A percentile compares a stretch with the other conserved stretches of the same genome.
Evolutionary conservation across 1,284 basidiomycete species (phyloP).

Genomic region (Xerocomus nothofagi): DNA sequence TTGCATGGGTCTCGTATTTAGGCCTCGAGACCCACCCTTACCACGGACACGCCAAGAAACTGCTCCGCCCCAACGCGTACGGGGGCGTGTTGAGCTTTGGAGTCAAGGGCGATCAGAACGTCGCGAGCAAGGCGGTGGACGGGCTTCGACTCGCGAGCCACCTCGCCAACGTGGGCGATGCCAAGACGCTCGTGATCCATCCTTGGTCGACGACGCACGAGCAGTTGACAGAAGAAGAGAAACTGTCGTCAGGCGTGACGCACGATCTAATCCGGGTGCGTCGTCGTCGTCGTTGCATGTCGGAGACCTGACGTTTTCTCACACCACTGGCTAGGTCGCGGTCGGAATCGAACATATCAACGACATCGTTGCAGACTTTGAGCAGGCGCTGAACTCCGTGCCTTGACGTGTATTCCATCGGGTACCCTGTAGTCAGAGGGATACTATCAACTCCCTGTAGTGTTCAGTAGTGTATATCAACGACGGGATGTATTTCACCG

Average conservation of each 20-base stretch:
- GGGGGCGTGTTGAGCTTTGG: conserved; percentile 86
- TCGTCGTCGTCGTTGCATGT: conserved; percentile 7
- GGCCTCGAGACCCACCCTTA: conserved; percentile 69
- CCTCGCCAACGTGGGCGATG: conserved; percentile 78
- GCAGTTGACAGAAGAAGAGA: conserved; percentile 73
- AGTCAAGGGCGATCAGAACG: conserved; percentile 62
- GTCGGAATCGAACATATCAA: conserved; percentile 86
- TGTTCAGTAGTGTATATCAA: too few species aligned
- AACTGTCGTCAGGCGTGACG: conserved; percentile 70
- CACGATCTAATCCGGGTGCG: conserved; percentile 78
- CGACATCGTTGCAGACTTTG: conserved; percentile 87
- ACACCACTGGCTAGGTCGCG: conserved; percentile 42
- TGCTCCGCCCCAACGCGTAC: conserved; percentile 59
- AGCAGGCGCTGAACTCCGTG: conserved; percentile 35
- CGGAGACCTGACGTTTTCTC: not conserved
- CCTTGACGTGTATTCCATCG: conserved; percentile 12
- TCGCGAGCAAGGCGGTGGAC: conserved; percentile 73
- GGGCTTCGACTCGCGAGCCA: conserved; percentile 73
- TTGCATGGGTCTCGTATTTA: conserved; percentile 83
- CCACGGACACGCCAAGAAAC: conserved; percentile 59
- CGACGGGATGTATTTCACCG: too few species aligned
- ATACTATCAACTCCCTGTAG: too few species aligned
- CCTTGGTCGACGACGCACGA: conserved; percentile 84
- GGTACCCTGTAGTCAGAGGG: too few species aligned
- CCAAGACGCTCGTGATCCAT: conserved; percentile 83